phyloP scores from a whole-genome alignment of 2,329 filamentous ascomycete genomes.

The Penicillium sp. region DNA sequence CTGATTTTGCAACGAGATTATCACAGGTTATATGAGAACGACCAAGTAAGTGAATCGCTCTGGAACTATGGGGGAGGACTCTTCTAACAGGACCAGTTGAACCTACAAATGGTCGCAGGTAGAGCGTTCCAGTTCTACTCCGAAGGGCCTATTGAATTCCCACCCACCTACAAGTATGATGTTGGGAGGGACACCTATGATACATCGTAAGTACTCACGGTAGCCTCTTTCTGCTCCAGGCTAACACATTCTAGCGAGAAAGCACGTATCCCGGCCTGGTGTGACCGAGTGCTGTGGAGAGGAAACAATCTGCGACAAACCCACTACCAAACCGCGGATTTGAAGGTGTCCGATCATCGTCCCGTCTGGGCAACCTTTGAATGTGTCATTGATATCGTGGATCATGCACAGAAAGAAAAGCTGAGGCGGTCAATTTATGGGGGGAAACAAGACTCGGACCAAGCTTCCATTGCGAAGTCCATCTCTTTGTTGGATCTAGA shows the following conservation, averaged over 20 bases:
- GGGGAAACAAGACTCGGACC: slow-evolving; percentile 64
- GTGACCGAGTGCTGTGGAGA: slow-evolving; percentile 86
- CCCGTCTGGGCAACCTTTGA: slow-evolving; percentile 90
- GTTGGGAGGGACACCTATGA: slow-evolving; percentile 87
- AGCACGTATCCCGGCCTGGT: slow-evolving; percentile 93
- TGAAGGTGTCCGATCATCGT: slow-evolving; percentile 93
- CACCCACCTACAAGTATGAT: slow-evolving; percentile 95
- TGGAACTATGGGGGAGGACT: not conserved
- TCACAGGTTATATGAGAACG: slow-evolving; percentile 82
- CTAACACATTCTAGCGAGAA: slow-evolving; percentile 70
- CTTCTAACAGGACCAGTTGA: slow-evolving; percentile 60
- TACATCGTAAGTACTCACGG: slow-evolving; percentile 65
- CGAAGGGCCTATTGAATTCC: slow-evolving; percentile 82
- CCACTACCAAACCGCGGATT: slow-evolving; percentile 76
- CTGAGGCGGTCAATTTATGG: slow-evolving; percentile 76
- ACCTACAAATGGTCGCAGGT: slow-evolving; percentile 94
- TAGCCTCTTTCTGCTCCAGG: not conserved
- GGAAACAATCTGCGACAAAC: slow-evolving; percentile 80
- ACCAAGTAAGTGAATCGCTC: slow-evolving; percentile 61
- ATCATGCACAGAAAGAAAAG: slow-evolving; percentile 70
- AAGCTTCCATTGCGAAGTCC: slow-evolving; percentile 40
- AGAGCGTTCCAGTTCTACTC: slow-evolving; percentile 89
- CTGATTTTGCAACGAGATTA: slow-evolving; percentile 73
- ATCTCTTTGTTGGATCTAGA: slow-evolving; percentile 28
- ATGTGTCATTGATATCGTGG: slow-evolving; percentile 76